Evolutionary conservation across 768 basidiomycete genomes (phyloP), one percentile per base, ranked within the genome.

Genomic region (Suillus clintonianus): DNA sequence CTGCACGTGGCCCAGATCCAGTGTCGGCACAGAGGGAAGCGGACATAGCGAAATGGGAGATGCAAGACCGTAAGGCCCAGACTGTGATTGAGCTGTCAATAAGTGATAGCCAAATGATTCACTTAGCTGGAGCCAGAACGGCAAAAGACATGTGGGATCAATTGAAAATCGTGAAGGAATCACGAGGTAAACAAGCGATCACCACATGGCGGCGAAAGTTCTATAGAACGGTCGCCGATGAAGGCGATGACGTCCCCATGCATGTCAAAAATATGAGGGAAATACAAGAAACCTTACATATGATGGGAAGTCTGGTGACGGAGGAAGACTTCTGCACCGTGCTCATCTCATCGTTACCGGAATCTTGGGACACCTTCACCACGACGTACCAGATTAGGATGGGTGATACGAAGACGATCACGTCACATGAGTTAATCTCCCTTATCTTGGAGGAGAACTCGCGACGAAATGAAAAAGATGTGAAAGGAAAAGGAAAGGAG

Each of bases 401-500:
- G 36, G 36, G 36, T 45, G 53, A 64, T 11, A 15, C 50, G 5
- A 37, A n/a, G 6, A 22, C 22, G 1, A 17, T 53, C 3, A 51
- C 60, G 2, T 50, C 48, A 7, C 30, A 51, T 15, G 30, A 61
- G n/a, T 37, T 61, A n/a, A 39, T 61, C n/a, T 32, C 34, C 13
- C 34, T 61, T 50, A 42, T 61, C 22, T 36, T 17, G 13, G 60
- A 61, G 13, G 60, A 61, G 48, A 37, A 53, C 19, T 41, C 13
- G 42, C 36, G 7, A 37, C 5, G 36, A 9, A 37, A 6, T 37
- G 17, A 27, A 45, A 22, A 34, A 24, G n/a, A 37, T 8, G 50
- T 3, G 14, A 22, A 37, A 39, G 17, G 37, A 43, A 43, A 39
- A 36, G 19, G 22, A 61, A 62, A n/a, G 30, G 47, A 37, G n/a